Base-by-base conservation (phyloP, 306 rosid genomes). In the Dryas octopetala region DNA sequence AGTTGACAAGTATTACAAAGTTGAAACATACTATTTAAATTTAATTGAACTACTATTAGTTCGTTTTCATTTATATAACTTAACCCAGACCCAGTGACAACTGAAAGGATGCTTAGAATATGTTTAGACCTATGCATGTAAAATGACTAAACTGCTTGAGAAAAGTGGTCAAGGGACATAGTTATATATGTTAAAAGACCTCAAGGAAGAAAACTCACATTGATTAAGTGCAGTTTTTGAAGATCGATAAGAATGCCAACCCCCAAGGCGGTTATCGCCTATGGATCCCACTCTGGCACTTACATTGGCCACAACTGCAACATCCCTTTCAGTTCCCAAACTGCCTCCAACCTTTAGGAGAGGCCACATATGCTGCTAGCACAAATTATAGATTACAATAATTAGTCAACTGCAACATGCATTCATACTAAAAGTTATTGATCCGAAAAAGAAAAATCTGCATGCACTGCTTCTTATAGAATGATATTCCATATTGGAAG, bases 221-320 rank as follows among this genome's bases (percentile, higher is more conserved):
- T 94, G 98, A 86, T 94, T 94, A 69, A 94, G 97, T 38, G 97
- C 93, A 40, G 98, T 17, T 88, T 94, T 94, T 28, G 98, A 94
- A 82, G 98, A 77, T 63, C 97, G 95, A 74, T 94, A 94, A 16
- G 98, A 90, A 75, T 94, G 97, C 98, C 98, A 94, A 50, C 97
- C 97, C 48, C 98, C 98, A 6, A 91, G 93, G 67, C 58, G 88
- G 67, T 94, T 94, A 85, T 94, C 97, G 68, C 95, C 96, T 28
- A 94, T 90, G 53, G 98, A 94, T 74, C 93, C 98, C 64, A 94
- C 97, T 74, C 96, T 84, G n/a, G 98, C 97, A 80, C 98, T 94
- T 83, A 94, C 59, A 76, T 88, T 94, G 84, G 97, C 98, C 76
- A 91, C 87, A 66, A 94, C 93, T 51, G 97, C 95, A 69, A 79